Percentiles rank a stretch among this genome's conserved stretches.
These are phyloP conservation scores for Mycena rosella DNA, from an alignment of 768 basidiomycete genomes.

Conservation along the genomic window DNA sequence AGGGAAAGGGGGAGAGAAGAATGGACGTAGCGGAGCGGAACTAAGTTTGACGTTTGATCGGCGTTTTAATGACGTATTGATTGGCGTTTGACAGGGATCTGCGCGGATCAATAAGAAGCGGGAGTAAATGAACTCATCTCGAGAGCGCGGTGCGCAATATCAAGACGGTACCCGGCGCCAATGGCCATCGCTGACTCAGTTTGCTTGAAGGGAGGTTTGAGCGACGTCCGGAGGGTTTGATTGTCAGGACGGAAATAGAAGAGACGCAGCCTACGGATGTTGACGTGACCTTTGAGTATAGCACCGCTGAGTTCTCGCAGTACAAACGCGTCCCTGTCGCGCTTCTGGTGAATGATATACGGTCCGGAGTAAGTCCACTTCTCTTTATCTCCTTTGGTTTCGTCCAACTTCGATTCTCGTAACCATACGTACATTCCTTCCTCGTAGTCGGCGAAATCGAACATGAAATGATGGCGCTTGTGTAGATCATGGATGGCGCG, in stretches of 20 bases:
- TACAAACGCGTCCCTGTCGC: slow-evolving; percentile 27
- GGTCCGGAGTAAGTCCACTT: slow-evolving; percentile 46
- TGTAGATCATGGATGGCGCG: slow-evolving; percentile 42
- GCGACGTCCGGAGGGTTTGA: slow-evolving; percentile 5
- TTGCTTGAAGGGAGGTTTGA: no score
- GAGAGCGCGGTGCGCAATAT: no score
- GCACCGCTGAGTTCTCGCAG: slow-evolving; percentile 40
- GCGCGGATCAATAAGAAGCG: no score
- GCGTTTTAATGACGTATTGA: no score
- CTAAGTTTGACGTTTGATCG: no score
- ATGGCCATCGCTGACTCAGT: no score
- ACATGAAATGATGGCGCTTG: slow-evolving; percentile 24
- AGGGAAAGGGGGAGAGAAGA: no score
- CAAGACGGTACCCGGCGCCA: no score
- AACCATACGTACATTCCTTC: slow-evolving; percentile 48
- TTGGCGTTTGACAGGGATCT: no score
- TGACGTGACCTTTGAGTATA: slow-evolving; percentile 34
- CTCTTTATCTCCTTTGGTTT: slow-evolving; percentile 46
- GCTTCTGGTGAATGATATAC: slow-evolving; percentile 42
- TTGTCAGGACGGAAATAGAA: slow-evolving; percentile 36
- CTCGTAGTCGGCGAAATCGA: slow-evolving; percentile 38
- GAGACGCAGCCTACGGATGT: slow-evolving; percentile 32
- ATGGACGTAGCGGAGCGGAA: no score
- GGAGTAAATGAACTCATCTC: no score
- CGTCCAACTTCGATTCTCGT: slow-evolving; percentile 46